Evolutionary conservation across 2,329 filamentous ascomycete species (phyloP).

Genomic region (Zopfia rhizophila): DNA sequence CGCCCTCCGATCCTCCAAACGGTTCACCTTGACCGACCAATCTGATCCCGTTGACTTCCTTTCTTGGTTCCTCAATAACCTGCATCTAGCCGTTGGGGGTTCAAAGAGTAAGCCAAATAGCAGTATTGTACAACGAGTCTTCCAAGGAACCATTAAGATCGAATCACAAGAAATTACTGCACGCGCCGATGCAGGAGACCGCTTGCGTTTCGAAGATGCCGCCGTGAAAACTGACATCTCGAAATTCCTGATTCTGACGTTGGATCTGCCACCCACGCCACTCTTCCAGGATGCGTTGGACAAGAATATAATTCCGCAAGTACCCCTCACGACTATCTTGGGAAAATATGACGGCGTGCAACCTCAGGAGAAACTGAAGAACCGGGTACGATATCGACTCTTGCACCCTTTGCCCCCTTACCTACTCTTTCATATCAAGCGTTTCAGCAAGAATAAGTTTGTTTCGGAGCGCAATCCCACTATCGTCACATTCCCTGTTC

Average conservation of each 20-base stretch:
- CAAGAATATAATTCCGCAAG: conserved; percentile 95
- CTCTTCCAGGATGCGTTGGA: conserved; percentile 96
- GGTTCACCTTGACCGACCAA: conserved; percentile 88
- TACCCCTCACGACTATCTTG: conserved; percentile 79
- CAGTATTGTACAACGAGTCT: conserved; percentile 89
- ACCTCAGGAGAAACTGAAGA: conserved; percentile 88
- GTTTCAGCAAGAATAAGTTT: conserved; percentile 97
- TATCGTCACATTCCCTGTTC: conserved; percentile 93
- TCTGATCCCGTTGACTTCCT: conserved; percentile 97
- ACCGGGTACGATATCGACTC: conserved; percentile 88
- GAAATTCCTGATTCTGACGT: conserved; percentile 89
- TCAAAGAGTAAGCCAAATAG: conserved; percentile 85
- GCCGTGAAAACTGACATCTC: conserved; percentile 80
- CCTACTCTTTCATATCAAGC: conserved; percentile 94
- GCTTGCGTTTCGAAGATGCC: conserved; percentile 91
- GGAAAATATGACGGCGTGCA: conserved; percentile 91
- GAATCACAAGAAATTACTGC: conserved; percentile 95
- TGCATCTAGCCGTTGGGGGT: conserved; percentile 91
- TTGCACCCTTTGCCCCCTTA: conserved; percentile 91
- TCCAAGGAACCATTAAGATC: conserved; percentile 91
- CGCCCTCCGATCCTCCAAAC: conserved; percentile 87
- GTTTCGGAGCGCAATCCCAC: conserved; percentile 96
- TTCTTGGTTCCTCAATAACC: conserved; percentile 96
- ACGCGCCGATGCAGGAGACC: conserved; percentile 85
- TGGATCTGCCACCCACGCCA: conserved; percentile 90